Evolutionary conservation across 2,329 filamentous ascomycete genomes (phyloP), one percentile per base, ranked within the genome.

Genomic region (Chaetomiaceae sp.): DNA sequence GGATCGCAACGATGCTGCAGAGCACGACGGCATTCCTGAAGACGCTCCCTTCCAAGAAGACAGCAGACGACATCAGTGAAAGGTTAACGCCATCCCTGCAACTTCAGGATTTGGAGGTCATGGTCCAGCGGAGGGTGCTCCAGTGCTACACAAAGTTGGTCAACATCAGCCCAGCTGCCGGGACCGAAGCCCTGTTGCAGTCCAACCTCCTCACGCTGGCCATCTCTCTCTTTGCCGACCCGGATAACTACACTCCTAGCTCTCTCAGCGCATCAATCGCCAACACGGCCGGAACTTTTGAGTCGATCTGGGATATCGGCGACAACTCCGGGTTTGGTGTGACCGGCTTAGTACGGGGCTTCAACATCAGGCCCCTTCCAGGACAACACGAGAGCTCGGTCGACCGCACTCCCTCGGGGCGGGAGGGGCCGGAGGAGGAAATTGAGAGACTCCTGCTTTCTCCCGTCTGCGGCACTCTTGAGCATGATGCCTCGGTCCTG

Each of bases 321-420:
- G 94, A 99, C 68, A 97, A 97, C 65, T 91, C 86, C 63, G 92
- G 91, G 1, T 97, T 96, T 69, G 94, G 95, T 3, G 86, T 99
- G 15, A 95, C 89, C 9, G 89, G 91, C 1, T 75, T 97, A 20
- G 84, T 95, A 1, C 79, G 82, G 20, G 89, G 90, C 0, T 91
- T 94, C 66, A 81, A 86, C 49, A 76, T 91, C 17, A 83, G 80
- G 62, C 81, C 79, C 23, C 77, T 91, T 53, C 84, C 84, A 14
- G 88, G 89, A 25, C 85, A 88, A 64, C 82, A 86, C 54, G 79
- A 83, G 34, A 77, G 71, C 46, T 69, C 73, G 0, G 65, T 70
- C 12, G 75, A 79, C 31, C 70, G 61, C 39, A 63, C 68, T 4
- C 64, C 72, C 20, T 70, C 76, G 46, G 79, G 82, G 40, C 75